Conservation (phyloP, 2,329 filamentous ascomycete genomes). For the Penicillium occitanis region DNA sequence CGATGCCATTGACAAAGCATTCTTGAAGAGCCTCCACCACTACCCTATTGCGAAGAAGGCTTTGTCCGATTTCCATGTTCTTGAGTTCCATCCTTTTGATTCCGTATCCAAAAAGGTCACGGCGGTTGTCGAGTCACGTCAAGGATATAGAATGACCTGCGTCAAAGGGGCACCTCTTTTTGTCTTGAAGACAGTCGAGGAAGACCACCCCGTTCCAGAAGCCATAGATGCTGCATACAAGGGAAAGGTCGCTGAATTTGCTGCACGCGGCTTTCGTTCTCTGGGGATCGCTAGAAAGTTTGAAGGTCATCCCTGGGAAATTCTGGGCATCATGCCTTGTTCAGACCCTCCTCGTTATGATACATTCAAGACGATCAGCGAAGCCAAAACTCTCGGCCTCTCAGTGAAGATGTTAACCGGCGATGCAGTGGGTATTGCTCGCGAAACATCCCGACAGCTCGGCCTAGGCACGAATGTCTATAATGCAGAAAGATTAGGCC, state of each 20-base stretch:
- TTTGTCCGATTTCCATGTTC: constrained; percentile 78
- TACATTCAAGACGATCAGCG: constrained; percentile 84
- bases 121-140: constrained; percentile 76
- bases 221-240: constrained; percentile 81
- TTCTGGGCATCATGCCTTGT: constrained; percentile 93
- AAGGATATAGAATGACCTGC: constrained; percentile 81
- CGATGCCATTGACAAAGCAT: constrained; percentile 92
- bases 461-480: constrained; percentile 92
- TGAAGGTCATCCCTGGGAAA: constrained; percentile 78
- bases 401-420: constrained; percentile 96
- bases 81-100: constrained; percentile 86
- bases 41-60: constrained; percentile 81
- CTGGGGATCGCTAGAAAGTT: constrained; percentile 91
- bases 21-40: constrained; percentile 78
- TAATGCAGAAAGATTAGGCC: constrained; percentile 87
- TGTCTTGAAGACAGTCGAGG: constrained; percentile 82
- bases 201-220: constrained; percentile 76
- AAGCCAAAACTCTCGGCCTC: constrained; percentile 82
- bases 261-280: constrained; percentile 88
- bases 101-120: constrained; percentile 92
- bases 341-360: constrained; percentile 88
- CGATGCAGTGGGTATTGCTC: constrained; percentile 89
- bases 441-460: constrained; percentile 86
- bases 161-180: constrained; percentile 89
- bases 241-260: constrained; percentile 89